Conservation (phyloP, 371 early-diverging fungal species). For the Mucor racemosus region DNA sequence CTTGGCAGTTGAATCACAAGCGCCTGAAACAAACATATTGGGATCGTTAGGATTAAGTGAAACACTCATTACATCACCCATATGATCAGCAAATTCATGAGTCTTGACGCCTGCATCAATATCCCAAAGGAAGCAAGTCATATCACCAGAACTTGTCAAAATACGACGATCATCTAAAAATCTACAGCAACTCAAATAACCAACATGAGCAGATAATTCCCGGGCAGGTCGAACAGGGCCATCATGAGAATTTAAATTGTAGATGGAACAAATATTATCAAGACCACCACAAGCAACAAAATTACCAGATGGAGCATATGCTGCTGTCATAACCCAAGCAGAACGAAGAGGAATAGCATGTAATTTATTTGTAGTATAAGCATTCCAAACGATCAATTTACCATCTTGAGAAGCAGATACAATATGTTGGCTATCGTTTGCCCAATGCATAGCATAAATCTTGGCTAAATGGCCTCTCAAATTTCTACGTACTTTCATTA, state of each 20-base stretch:
- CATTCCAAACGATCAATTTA: constrained; percentile 98
- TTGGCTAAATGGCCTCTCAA: constrained; percentile 97
- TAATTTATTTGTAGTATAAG: constrained; percentile 95
- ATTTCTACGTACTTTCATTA: constrained; percentile 93
- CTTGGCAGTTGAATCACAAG: constrained; percentile 97
- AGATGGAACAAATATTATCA: constrained; percentile 96
- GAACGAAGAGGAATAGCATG: constrained; percentile 98
- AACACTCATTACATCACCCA: constrained; percentile 94
- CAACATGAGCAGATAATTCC: constrained; percentile 93
- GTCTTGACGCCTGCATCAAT: constrained; percentile 95
- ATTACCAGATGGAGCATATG: constrained; percentile 95
- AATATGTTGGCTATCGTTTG: constrained; percentile 88
- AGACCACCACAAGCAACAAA: constrained; percentile 98
- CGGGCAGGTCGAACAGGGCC: constrained; percentile 92
- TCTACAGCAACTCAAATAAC: constrained; percentile 96
- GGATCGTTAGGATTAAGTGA: constrained; percentile 76
- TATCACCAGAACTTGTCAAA: constrained; percentile 94
- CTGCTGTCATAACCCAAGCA: constrained; percentile 99
- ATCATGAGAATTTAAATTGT: constrained; percentile 90
- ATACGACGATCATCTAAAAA: constrained; percentile 95
- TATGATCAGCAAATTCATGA: constrained; percentile 93
- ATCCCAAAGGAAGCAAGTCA: constrained; percentile 98
- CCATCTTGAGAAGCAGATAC: constrained; percentile 98
- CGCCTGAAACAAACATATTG: constrained; percentile 95
- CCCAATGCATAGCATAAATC: constrained; percentile 99